Evolutionary conservation across 345 rosid species (phyloP).

Genomic region (Populus simonii): DNA sequence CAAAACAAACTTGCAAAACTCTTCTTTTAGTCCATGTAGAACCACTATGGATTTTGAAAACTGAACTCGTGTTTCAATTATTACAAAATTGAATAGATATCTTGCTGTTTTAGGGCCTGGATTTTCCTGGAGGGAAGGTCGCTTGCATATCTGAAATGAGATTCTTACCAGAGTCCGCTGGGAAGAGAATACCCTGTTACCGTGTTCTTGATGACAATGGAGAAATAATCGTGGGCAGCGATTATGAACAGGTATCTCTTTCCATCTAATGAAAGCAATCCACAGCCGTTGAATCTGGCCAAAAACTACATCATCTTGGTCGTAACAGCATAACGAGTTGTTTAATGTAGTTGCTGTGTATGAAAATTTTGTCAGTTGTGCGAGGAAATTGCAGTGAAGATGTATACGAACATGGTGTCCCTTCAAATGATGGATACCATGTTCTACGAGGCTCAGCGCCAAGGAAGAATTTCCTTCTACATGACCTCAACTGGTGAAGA

Average conservation of each 20-base stretch:
- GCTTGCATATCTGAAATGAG: constrained; percentile 50
- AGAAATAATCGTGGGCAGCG: constrained; percentile 28
- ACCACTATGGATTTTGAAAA: neutral
- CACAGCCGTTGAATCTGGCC: neutral
- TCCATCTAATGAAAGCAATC: neutral
- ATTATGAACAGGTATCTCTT: constrained; percentile 32
- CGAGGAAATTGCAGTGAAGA: constrained; percentile 50
- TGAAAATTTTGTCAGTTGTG: constrained; percentile 16
- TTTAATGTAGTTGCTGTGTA: constrained; percentile 27
- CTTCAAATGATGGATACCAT: constrained; percentile 73
- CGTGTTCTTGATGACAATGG: constrained; percentile 70
- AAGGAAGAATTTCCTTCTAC: constrained; percentile 87
- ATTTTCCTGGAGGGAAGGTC: constrained; percentile 78
- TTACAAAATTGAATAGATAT: neutral
- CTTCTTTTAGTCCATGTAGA: neutral
- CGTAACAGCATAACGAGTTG: neutral
- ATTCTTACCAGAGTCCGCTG: constrained; percentile 53
- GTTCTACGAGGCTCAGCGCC: constrained; percentile 80
- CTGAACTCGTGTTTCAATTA: neutral
- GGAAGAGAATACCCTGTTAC: constrained; percentile 60
- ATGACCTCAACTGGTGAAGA: constrained; percentile 72
- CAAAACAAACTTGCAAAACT: neutral
- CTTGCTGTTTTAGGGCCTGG: constrained; percentile 22
- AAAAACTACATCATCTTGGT: neutral
- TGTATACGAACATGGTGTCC: constrained; percentile 64